Evolutionary conservation across 2,329 filamentous ascomycete species (phyloP), one percentile per base, ranked within the genome.

Genomic region (Myriosclerotinia curreyana): DNA sequence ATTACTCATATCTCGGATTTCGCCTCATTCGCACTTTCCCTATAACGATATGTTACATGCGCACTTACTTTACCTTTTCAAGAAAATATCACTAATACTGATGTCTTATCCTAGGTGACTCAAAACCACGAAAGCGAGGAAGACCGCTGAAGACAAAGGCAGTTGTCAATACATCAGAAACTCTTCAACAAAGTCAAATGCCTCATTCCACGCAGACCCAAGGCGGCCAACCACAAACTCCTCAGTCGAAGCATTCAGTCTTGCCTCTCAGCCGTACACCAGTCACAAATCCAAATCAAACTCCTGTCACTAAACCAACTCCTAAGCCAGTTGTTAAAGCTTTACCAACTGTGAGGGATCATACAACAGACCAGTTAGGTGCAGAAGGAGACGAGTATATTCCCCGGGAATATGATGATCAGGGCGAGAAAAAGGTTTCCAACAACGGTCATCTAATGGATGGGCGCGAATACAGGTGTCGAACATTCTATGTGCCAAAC

Each of bases 341-440:
- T 0, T 82, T 99, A 51, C 95, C 95, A 3, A 98, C 95, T 5
- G 95, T 98, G 17, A 84, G 95, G 77, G 95, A 99, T 74, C 95
- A 99, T 76, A 99, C 95, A 3, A 98, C 94, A 20, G 94, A 98
- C 75, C 94, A 98, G 76, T 85, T 99, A 38, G 92, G 91, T 60
- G 82, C 89, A 36, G 90, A 92, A 72, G 90, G 91, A 67, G 95
- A 98, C 75, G 95, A 99, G 78, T 99, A 97, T 76, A 83, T 98
- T 44, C 92, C 94, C 34, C 89, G 95, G 72, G 95, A 99, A 77
- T 90, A 89, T 67, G 95, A 99, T 74, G 91, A 96, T 62, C 89
- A 88, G 51, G 95, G 95, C 62, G 95, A 99, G 80, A 92, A 91
- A 76, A 99, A 99, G 81, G 93, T 97, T 34, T 86, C 91, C 75